Base-by-base conservation (phyloP, 2,329 filamentous ascomycete species). In the Colletotrichum limetticola region DNA sequence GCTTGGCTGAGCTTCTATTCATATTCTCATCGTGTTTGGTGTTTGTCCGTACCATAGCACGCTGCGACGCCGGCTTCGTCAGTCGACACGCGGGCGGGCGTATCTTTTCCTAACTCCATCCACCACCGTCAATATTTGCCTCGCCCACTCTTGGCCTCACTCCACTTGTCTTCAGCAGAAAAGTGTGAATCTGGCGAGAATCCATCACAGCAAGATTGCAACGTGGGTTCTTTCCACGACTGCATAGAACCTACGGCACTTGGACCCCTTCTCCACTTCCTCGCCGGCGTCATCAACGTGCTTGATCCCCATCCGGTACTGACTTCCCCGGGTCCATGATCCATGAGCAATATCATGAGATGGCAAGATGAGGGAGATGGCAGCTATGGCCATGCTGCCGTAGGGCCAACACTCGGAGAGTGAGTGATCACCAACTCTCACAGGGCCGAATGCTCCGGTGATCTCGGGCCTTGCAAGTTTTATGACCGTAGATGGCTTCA, bases 231-330 rank as follows among this genome's bases (percentile, higher is more conserved):
- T 52, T 56, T 56, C 42, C 37, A 32, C 22, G 49, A 57, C n/a
- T 58, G 42, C 58, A 57, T 61, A 68, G 53, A 71, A 53, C 69
- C 53, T 53, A 63, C 69, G 66, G 59, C 65, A 63, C 69, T 59
- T 64, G 69, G 59, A 28, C 59, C 65, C 65, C 42, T 63, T 63
- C 69, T 72, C 69, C 69, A 72, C 66, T 53, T 35, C 58, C 28
- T 30, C 63, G 26, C 28, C 32, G 56, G 35, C 58, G 65, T 72
- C 59, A 58, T 52, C 52, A 49, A 62, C 37, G 65, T 69, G 30
- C 65, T 59, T 53, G 69, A 49, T 60, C 53, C 69, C 37, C 53
- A 53, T 63, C 66, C 53, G 65, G 58, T 32, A 58, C 49, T 57
- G 30, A 42, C 66, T 72, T 64, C 66, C 69, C 69, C 65, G 66